A percentile compares a stretch with the other conserved stretches of the same genome.
Conservation (phyloP, 2,329 filamentous ascomycete genomes). For the Helotiales sp. region DNA sequence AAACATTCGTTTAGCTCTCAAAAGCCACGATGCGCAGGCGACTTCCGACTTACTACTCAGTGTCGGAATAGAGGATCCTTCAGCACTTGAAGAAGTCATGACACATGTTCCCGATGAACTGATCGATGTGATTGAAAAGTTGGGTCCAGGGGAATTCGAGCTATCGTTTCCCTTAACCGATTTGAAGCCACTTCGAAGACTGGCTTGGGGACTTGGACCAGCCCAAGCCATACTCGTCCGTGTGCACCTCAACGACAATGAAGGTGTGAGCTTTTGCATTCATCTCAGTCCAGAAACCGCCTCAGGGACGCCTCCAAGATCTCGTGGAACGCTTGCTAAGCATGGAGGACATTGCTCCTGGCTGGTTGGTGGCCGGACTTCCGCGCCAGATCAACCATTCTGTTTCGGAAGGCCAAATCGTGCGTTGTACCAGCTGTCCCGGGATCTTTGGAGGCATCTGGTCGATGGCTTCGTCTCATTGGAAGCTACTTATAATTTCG, state of each 20-base stretch:
- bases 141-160: constrained; percentile 17
- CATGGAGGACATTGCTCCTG: background rate
- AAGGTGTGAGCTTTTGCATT: constrained; percentile 15
- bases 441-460: constrained; percentile 6
- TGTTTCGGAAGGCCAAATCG: constrained; percentile 7
- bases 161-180: constrained; percentile 20
- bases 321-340: background rate
- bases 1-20: constrained; percentile 8
- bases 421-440: constrained; percentile 12
- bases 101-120: constrained; percentile 19
- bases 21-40: constrained; percentile 14
- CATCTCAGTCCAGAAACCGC: constrained; percentile 16
- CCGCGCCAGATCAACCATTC: background rate
- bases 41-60: constrained; percentile 8
- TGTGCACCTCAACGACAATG: constrained; percentile 9
- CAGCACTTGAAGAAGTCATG: constrained; percentile 13
- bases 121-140: constrained; percentile 19
- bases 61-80: constrained; percentile 16
- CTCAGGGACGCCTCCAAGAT: background rate
- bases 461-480: constrained; percentile 8
- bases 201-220: constrained; percentile 10
- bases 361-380: background rate
- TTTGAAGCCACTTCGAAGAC: constrained; percentile 17
- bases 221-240: constrained; percentile 15
- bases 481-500: constrained; percentile 2